Conservation (phyloP, 177 flowering plant species). For the Tripterygium wilfordii region DNA sequence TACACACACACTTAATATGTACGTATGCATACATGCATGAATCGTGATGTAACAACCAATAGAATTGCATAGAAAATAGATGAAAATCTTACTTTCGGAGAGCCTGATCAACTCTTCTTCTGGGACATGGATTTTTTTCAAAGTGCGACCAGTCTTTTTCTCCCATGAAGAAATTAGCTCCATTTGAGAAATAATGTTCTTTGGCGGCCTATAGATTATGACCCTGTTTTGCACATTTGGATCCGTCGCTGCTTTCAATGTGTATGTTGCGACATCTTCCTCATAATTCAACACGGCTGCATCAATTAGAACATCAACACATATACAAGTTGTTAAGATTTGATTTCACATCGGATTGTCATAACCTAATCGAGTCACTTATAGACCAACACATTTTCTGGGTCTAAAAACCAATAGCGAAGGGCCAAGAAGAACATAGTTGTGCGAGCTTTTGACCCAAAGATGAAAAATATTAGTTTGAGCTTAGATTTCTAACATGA, state of each 20-base stretch:
- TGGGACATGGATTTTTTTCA: constrained; percentile 23
- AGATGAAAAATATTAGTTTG: too few relatives aligned
- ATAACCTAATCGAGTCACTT: constrained; percentile 25
- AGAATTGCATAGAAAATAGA: background rate
- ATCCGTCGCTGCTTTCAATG: background rate
- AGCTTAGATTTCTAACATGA: too few relatives aligned
- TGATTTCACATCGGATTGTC: too few relatives aligned
- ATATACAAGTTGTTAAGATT: constrained; percentile 4
- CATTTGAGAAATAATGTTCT: constrained; percentile 31
- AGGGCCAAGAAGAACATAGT: too few relatives aligned
- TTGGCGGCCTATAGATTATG: constrained; percentile 1
- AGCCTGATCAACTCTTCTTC: constrained; percentile 39
- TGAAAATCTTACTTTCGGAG: constrained; percentile 26
- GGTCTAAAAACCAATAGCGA: too few relatives aligned
- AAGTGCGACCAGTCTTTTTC: constrained; percentile 23
- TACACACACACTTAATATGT: too few relatives aligned
- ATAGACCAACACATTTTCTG: constrained; percentile 28
- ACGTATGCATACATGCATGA: too few relatives aligned
- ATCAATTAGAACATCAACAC: constrained; percentile 7
- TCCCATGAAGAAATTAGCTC: constrained; percentile 47
- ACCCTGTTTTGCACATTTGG: background rate
- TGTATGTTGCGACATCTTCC: background rate
- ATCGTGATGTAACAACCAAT: background rate
- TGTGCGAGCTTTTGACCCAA: too few relatives aligned
- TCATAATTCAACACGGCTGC: background rate